Base-by-base conservation (phyloP, 768 basidiomycete species). In the button mushroom (Agaricus bisporus) region DNA sequence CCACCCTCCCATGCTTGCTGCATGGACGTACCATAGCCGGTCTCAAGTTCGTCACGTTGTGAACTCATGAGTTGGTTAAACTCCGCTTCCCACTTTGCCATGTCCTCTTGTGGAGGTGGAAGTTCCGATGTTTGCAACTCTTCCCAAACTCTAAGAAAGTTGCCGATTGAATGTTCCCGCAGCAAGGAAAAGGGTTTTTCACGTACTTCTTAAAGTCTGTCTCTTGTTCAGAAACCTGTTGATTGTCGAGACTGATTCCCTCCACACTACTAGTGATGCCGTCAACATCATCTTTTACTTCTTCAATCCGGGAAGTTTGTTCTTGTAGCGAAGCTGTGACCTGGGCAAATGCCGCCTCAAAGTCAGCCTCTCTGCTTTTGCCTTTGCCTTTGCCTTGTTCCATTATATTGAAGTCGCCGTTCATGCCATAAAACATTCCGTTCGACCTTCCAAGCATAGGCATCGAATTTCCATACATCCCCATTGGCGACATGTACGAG, bases 301-400 rank as follows among this genome's bases (percentile, higher is more conserved):
- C 28, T 73, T 71, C 22, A 67, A 56, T 57, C 78, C 73, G 25
- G 62, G 58, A 11, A 70, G 62, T 12, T 68, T 66, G n/a, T 18
- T 48, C 29, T 42, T 54, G 53, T 20, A 83, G 61, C 17, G 82
- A 80, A n/a, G 79, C 80, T 5, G 73, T 72, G 2, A 78, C 72
- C 60, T 86, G 79, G 10, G 82, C 85, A 68, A 92, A 91, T 9
- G 89, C 90, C n/a, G 85, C 85, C 59, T 92, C 90, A 54, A 91
- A 90, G 66, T 90, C 90, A 4, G 79, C 80, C 49, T 91, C 86
- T 52, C 79, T 76, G 15, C 74, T 81, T 64, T 91, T 94, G 1
- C 87, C 90, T 65, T 95, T 98, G 12, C 83, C 88, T 60, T 84
- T 82, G 4, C 63, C 71, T 53, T 68, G 64, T 47, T 70, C 64